Conservation (phyloP, 441 rosid species). For the Pelargonium australe region DNA sequence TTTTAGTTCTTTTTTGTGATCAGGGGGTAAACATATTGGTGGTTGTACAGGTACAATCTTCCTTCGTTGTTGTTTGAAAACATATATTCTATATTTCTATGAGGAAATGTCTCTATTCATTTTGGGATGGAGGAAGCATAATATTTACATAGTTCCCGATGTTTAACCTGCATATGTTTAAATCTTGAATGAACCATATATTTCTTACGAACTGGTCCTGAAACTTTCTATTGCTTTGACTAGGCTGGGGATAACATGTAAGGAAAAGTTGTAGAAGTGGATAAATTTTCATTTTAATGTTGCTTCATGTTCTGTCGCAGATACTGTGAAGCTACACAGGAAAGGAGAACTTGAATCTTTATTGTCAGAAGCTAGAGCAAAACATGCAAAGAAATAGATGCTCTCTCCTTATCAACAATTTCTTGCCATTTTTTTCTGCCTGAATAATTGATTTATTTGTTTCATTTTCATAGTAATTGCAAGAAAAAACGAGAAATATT, state of each 20-base stretch:
- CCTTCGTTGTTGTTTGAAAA: not conserved
- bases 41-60: conserved; percentile 69
- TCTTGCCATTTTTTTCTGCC: too few species aligned
- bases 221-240: not conserved
- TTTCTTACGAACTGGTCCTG: not conserved
- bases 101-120: not conserved
- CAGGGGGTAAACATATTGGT: conserved; percentile 86
- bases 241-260: not conserved
- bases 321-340: conserved; percentile 54
- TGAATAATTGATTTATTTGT: too few species aligned
- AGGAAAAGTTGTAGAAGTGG: not conserved
- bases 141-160: not conserved
- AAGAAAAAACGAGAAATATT: too few species aligned
- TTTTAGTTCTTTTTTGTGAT: conserved; percentile 20
- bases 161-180: not conserved
- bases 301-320: conserved; percentile 34
- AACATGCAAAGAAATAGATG: conserved; percentile 32
- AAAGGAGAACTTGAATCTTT: conserved; percentile 64
- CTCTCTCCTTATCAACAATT: too few species aligned
- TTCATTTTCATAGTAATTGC: too few species aligned
- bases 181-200: not conserved
- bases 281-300: conserved; percentile 1
- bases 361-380: conserved; percentile 46
- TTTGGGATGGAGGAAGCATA: not conserved
- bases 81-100: too few species aligned